A percentile compares a stretch with the other conserved stretches of the same genome.
Evolutionary conservation across 75 land plant genomes (phyloP).

Genomic region (Larix kaempferi): DNA sequence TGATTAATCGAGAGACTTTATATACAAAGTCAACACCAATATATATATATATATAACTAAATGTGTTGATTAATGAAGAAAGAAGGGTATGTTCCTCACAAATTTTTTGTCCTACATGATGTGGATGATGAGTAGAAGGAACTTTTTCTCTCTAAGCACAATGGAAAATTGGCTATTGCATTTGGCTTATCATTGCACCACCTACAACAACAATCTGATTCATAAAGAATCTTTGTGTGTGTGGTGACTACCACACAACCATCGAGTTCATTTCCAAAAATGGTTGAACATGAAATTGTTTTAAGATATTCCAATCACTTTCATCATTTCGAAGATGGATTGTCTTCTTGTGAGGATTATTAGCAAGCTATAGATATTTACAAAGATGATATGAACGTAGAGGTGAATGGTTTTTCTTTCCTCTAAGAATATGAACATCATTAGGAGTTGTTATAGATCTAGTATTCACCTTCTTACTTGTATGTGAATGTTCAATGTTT

Average conservation of each 20-base stretch:
- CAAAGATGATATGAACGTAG: background rate
- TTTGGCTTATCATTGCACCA: background rate
- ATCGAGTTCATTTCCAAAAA: conserved; percentile 10
- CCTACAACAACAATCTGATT: conserved; percentile 11
- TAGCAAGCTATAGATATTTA: background rate
- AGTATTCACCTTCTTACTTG: background rate
- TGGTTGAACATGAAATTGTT: no score
- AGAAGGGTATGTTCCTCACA: no score
- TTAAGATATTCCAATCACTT: background rate
- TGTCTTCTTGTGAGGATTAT: no score
- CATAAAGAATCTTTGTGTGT: conserved; percentile 12
- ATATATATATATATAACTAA: no score
- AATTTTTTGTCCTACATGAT: no score
- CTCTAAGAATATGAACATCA: background rate
- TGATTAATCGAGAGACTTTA: no score
- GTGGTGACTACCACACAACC: conserved; percentile 15
- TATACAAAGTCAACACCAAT: no score
- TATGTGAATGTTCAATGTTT: background rate
- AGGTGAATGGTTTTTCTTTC: background rate
- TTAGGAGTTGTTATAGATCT: background rate
- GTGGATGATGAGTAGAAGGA: no score
- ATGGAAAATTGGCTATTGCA: no score
- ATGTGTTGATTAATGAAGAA: no score
- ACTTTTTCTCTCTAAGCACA: no score
- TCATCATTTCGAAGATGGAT: no score